These are phyloP conservation scores for Chalciporus sphaerocephalus DNA, from an alignment of 768 basidiomycete species.

Conservation along the genomic window DNA sequence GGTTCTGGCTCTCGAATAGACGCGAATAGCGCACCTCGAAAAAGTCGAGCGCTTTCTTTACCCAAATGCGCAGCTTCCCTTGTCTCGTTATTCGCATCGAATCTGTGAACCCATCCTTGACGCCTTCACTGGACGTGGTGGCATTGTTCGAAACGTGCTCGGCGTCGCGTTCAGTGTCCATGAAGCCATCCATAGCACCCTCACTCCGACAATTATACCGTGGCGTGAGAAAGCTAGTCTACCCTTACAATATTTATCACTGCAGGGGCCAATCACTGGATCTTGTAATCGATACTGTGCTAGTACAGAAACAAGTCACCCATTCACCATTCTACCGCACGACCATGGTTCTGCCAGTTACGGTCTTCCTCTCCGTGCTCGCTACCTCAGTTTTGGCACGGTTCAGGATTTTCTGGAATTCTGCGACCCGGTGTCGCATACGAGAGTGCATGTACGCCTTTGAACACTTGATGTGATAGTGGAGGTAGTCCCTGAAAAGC, in stretches of 20 bases:
- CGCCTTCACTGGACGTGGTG: slow-evolving; percentile 1
- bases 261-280: neutral
- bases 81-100: slow-evolving; percentile 51
- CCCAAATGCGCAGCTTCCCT: slow-evolving; percentile 52
- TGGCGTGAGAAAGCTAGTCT: slow-evolving; percentile 20
- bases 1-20: neutral
- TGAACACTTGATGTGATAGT: slow-evolving; percentile 98
- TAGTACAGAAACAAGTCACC: neutral
- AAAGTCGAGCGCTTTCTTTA: slow-evolving; percentile 50
- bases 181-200: slow-evolving; percentile 1
- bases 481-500: slow-evolving; percentile 96
- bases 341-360: slow-evolving; percentile 60
- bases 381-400: slow-evolving; percentile 91
- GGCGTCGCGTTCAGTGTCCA: slow-evolving; percentile 12
- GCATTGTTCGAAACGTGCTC: neutral
- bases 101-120: slow-evolving; percentile 17
- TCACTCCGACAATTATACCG: neutral
- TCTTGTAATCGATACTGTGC: neutral
- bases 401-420: slow-evolving; percentile 95
- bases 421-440: slow-evolving; percentile 88
- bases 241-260: neutral
- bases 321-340: slow-evolving; percentile 38
- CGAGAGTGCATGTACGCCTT: slow-evolving; percentile 99
- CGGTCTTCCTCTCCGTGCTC: slow-evolving; percentile 83
- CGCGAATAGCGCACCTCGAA: slow-evolving; percentile 41